Percentiles rank a stretch among this genome's conserved stretches.
These are phyloP conservation scores for Geranium rotundifolium DNA, from an alignment of 345 rosid genomes.

Conservation along the genomic window DNA sequence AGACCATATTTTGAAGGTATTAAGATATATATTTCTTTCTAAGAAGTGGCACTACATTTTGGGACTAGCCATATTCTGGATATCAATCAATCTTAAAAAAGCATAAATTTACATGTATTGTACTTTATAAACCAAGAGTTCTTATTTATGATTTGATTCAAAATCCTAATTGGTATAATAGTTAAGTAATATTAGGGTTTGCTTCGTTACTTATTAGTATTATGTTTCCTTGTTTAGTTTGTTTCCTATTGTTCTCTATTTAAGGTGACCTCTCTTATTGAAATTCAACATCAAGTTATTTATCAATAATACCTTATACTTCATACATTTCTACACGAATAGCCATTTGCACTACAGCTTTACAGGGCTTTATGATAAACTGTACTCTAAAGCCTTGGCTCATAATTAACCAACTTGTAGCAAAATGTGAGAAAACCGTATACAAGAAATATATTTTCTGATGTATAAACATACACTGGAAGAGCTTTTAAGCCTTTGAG, in stretches of 20 bases:
- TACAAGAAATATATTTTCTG: neutral
- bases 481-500: constrained; percentile 88
- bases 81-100: neutral
- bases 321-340: too few relatives aligned
- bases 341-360: neutral
- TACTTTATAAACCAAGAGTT: neutral
- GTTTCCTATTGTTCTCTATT: too few relatives aligned
- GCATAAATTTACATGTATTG: neutral
- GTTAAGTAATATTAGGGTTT: too few relatives aligned
- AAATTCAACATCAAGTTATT: too few relatives aligned
- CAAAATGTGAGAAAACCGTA: neutral
- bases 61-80: neutral
- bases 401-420: neutral
- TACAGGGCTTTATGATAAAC: neutral
- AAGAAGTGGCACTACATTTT: neutral
- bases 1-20: neutral
- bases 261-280: too few relatives aligned
- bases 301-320: too few relatives aligned
- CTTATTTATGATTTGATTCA: neutral
- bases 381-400: neutral
- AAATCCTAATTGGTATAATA: neutral
- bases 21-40: neutral
- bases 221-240: too few relatives aligned
- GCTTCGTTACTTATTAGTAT: too few relatives aligned
- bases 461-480: constrained; percentile 47